Conservation (phyloP, 352 stramenopile species). For the Phytophthora idaei region DNA sequence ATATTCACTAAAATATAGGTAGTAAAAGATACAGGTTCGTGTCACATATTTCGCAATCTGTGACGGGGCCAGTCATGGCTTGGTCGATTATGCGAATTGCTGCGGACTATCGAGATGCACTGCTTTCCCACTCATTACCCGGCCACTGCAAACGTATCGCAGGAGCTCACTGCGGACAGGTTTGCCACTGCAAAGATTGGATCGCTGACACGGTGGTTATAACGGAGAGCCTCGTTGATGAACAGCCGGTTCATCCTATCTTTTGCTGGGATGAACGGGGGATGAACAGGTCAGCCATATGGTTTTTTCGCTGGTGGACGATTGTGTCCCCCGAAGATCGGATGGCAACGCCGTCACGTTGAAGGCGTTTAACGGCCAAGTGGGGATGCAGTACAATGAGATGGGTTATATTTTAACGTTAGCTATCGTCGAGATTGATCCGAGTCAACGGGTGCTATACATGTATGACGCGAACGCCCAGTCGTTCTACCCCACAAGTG, state of each 20-base stretch:
- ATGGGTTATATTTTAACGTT: too few species aligned
- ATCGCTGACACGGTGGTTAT: not conserved
- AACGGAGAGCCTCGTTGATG: not conserved
- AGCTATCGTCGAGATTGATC: not conserved
- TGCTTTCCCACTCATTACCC: not conserved
- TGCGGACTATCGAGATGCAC: not conserved
- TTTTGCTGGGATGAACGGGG: not conserved
- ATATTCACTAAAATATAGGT: not conserved
- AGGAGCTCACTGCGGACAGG: not conserved
- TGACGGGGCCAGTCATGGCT: not conserved
- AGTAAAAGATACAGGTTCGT: not conserved
- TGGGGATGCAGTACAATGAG: too few species aligned
- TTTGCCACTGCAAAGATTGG: not conserved
- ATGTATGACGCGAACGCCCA: not conserved
- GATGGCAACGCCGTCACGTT: too few species aligned
- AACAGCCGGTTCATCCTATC: conserved; percentile 11
- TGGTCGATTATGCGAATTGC: conserved; percentile 4
- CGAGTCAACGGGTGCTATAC: not conserved
- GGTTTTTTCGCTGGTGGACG: not conserved
- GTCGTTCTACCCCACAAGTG: not conserved
- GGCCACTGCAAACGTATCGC: not conserved
- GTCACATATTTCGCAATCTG: conserved; percentile 4
- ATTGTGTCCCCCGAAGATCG: not conserved
- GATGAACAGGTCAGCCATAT: conserved; percentile 11
- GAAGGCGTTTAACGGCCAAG: too few species aligned